Percentiles rank a stretch among this genome's conserved stretches.
Conservation (phyloP, 2,329 filamentous ascomycete species). For the Fusarium sulawesiense region DNA sequence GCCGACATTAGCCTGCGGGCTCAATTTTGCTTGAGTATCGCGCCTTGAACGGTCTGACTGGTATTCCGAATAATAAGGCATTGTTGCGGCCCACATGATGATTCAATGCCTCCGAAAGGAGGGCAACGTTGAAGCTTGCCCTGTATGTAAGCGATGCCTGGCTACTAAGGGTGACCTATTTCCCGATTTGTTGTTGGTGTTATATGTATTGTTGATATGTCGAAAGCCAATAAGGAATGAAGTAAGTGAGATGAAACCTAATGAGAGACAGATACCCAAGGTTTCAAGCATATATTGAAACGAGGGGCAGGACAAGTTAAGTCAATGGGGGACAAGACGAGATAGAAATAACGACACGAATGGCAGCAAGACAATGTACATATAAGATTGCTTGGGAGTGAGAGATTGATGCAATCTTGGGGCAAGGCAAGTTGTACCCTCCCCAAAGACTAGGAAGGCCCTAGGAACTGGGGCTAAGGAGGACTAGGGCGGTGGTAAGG, state of each 20-base stretch:
- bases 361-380: conserved; percentile 39
- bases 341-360: conserved; percentile 28
- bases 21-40: conserved; percentile 33
- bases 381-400: conserved; percentile 42
- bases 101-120: conserved; percentile 42
- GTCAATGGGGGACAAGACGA: conserved; percentile 25
- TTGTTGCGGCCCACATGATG: conserved; percentile 45
- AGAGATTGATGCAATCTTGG: conserved; percentile 50
- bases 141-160: conserved; percentile 41
- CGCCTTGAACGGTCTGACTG: conserved; percentile 39
- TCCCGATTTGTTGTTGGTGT: conserved; percentile 35
- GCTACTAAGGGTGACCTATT: conserved; percentile 23
- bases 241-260: conserved; percentile 8
- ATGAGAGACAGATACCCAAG: conserved; percentile 20
- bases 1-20: conserved; percentile 14
- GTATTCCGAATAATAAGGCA: conserved; percentile 45
- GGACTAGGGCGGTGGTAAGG: conserved; percentile 46
- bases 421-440: conserved; percentile 44
- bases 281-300: conserved; percentile 34
- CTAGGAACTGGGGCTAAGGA: conserved; percentile 43
- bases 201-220: conserved; percentile 5
- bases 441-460: conserved; percentile 45
- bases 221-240: conserved; percentile 16
- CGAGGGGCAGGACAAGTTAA: conserved; percentile 29
- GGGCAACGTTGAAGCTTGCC: conserved; percentile 48